Evolutionary conservation across 441 rosid genomes (phyloP), one percentile per base, ranked within the genome.

Genomic region (Gossypium davidsonii): DNA sequence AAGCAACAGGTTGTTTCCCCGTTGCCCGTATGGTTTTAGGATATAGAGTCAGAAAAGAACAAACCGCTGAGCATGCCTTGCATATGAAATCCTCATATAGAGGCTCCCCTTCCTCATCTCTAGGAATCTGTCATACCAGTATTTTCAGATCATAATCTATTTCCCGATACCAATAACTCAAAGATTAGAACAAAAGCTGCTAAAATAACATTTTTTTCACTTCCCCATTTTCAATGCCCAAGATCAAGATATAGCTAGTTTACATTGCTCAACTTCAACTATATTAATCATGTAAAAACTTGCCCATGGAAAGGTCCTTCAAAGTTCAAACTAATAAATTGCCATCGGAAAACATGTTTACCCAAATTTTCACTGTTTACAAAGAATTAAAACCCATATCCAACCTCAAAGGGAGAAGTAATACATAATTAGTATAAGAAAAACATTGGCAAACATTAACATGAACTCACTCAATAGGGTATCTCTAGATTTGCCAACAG

Each of bases 91-190:
- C 99, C 64, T 91, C 97, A 62, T 90, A 92, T 6, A 85, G 64
- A 34, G 95, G 95, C 69, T 88, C 98, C 59, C 94, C 98, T 77
- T 95, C 98, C 60, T 85, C 94, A 55, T 91, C 96, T 77, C 84
- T 87, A 21, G 95, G 96, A 76, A 92, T 92, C 97, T 95, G 89
- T 7, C 67, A 58, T 65, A 26, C 46, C 63, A 6, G 56, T 34
- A 53, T 23, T 60, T 2, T 56, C 42, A 65, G 39, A 37, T 49
- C 56, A 63, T 46, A 18, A 73, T 75, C 68, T 20, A 10, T 42
- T 8, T 26, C 56, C 10, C 5, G 59, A 26, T 62, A 42, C 10
- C 6, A 25, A 14, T 25, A 53, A 73, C 72, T 49, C 46, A 61
- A 70, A 69, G 21, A 12, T 15, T 25, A 44, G n/a, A 8, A 67